Percentiles rank a stretch among this genome's conserved stretches.
Conservation (phyloP, 257 asterid species). For the Lycium ferocissimum region DNA sequence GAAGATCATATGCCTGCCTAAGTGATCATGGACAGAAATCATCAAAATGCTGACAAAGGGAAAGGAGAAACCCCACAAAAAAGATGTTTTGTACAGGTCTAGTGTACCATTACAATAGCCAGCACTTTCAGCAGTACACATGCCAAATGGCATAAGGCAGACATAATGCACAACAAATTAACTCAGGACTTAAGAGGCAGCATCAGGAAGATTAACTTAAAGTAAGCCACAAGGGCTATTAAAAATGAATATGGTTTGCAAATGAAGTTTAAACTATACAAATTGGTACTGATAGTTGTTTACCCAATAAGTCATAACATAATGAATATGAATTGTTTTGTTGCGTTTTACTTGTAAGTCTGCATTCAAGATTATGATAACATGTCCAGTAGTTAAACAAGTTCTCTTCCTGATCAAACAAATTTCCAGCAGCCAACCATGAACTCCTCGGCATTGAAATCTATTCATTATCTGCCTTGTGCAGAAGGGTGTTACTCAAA, state of each 20-base stretch:
- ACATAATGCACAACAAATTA: background rate
- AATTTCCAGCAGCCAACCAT: background rate
- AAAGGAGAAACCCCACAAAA: background rate
- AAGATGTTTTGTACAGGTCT: background rate
- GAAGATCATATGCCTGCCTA: slow-evolving; percentile 2
- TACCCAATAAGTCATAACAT: background rate
- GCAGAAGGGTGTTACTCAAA: background rate
- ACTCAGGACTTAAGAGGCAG: background rate
- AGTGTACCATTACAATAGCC: background rate
- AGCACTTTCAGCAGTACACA: background rate
- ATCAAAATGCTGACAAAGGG: background rate
- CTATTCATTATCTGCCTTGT: background rate
- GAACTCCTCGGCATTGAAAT: background rate
- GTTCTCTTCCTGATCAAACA: slow-evolving; percentile 6
- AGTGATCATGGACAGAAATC: background rate
- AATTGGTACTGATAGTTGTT: background rate
- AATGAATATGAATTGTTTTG: background rate
- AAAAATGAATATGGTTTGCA: background rate
- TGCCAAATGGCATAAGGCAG: background rate
- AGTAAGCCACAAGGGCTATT: slow-evolving; percentile 7
- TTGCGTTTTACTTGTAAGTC: background rate
- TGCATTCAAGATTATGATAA: slow-evolving; percentile 1
- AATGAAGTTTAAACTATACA: slow-evolving; percentile 1
- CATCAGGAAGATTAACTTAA: slow-evolving; percentile 3
- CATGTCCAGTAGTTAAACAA: slow-evolving; percentile 9